Percentiles rank a stretch among this genome's conserved stretches.
Conservation (phyloP, 2,329 filamentous ascomycete species). For the Sporothrix globosa region DNA sequence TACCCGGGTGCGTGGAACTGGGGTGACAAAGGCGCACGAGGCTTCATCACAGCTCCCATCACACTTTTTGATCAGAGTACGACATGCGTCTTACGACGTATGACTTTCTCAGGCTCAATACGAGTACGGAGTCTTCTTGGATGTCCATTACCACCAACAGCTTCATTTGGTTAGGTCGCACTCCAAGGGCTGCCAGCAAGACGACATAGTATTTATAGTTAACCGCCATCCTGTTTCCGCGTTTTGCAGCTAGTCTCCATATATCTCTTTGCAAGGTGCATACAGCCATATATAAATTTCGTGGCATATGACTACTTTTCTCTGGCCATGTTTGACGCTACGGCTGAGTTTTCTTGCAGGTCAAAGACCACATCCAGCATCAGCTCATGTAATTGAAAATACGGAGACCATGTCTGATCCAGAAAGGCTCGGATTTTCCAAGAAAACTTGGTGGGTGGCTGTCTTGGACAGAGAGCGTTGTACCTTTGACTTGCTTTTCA, state of each 20-base stretch:
- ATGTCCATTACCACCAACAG: neutral
- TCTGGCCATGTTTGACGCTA: neutral
- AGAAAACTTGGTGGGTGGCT: neutral
- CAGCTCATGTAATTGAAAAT: too few relatives aligned
- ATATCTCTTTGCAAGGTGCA: neutral
- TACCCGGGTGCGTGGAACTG: constrained; percentile 23
- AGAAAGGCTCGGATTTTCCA: neutral
- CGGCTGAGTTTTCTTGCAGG: neutral
- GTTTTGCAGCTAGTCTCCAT: neutral
- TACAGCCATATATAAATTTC: neutral
- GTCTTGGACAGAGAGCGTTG: neutral
- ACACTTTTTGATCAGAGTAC: neutral
- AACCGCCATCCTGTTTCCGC: neutral
- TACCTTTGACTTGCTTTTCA: neutral
- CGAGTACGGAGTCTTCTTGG: neutral
- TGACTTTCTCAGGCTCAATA: neutral
- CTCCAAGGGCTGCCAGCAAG: neutral
- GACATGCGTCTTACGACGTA: too few relatives aligned
- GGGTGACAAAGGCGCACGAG: constrained; percentile 17
- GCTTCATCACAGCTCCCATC: constrained; percentile 13
- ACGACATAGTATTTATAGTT: neutral
- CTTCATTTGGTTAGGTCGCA: constrained; percentile 1
- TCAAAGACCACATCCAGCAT: neutral
- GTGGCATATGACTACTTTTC: neutral
- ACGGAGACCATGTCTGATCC: neutral